Evolutionary conservation across 2,329 filamentous ascomycete species (phyloP), one percentile per base, ranked within the genome.

Genomic region (Penicillium sp.): DNA sequence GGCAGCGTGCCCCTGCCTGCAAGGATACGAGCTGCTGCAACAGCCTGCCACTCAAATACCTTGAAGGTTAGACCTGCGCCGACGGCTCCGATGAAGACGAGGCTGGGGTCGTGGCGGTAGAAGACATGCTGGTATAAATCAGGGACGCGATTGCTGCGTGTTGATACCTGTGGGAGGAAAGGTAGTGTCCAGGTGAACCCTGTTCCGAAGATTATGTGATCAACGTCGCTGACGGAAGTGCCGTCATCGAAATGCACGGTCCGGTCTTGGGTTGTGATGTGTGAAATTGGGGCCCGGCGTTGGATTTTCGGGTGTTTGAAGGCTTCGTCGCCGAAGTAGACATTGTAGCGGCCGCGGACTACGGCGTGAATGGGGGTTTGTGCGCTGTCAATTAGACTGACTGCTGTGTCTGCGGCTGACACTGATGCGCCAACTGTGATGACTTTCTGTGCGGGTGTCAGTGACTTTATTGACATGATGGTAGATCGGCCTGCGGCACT

Each of bases 41-140:
- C 85, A 7, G 85, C 85, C 65, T 89, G 86, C 84, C 85, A 88
- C 72, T 89, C 87, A 54, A 88, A 88, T 29, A 88, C 80, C 67
- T 86, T 88, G 74, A 90, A 89, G 0, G 87, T 89, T 27, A 90
- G 61, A 1, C 73, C 73, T 1, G 69, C 73, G 10, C 70, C 69
- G 25, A 75, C 83, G 4, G 85, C 85, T 50, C 72, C 73, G 14
- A 76, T 43, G 42, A 76, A 75, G 2, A 67, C 65, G 0, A 76
- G 57, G 0, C 66, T 70, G 1, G 72, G 72, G 47, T 75, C 72
- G 8, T 60, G 60, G 42, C 64, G 66, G n/a, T 73, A 67, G 47
- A 76, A 76, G 3, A 76, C 61, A 57, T 76, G 74, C 48, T 72
- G 66, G 55, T 75, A 76, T 19, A 75, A 53, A 58, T 73, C 69